Percentiles rank a stretch among this genome's conserved stretches.
These are phyloP conservation scores for Penicillium nucicola DNA, from an alignment of 495 filamentous ascomycete species.

Conservation along the genomic window DNA sequence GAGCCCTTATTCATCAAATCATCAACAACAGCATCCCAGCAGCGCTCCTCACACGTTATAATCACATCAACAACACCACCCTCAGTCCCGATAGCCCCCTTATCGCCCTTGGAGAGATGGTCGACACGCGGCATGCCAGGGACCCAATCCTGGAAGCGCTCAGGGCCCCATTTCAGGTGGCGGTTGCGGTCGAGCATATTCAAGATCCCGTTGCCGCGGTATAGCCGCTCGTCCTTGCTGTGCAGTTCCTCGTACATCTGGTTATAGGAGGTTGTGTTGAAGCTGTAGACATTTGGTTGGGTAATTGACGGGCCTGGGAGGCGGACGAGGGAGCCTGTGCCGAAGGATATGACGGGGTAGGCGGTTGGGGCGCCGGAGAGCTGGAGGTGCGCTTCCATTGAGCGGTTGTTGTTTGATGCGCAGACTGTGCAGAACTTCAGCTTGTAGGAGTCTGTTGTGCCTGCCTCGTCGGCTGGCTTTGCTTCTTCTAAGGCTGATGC, in stretches of 20 bases:
- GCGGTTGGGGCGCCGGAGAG: conserved; percentile 65
- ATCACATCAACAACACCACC: conserved; percentile 91
- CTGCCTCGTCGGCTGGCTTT: conserved; percentile 27
- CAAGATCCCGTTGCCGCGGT: conserved; percentile 85
- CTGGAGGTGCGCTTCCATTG: conserved; percentile 95
- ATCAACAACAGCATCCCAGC: conserved; percentile 98
- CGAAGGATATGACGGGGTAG: conserved; percentile 97
- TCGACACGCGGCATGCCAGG: conserved; percentile 77
- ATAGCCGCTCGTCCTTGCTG: conserved; percentile 81
- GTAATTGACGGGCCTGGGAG: conserved; percentile 87
- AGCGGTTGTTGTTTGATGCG: conserved; percentile 95
- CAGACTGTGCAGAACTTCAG: conserved; percentile 98
- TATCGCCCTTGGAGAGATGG: conserved; percentile 53
- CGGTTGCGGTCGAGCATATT: conserved; percentile 95
- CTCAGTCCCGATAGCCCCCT: conserved; percentile 76
- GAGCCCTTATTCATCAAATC: conserved; percentile 82
- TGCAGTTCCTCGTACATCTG: conserved; percentile 86
- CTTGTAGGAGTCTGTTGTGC: conserved; percentile 61
- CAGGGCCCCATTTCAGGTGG: conserved; percentile 87
- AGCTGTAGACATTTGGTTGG: conserved; percentile 94
- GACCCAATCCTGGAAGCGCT: conserved; percentile 98
- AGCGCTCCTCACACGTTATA: conserved; percentile 96
- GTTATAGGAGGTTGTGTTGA: conserved; percentile 91
- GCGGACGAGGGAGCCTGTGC: conserved; percentile 91
- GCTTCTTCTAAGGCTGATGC: conserved; percentile 29